A percentile compares a stretch with the other conserved stretches of the same genome.
Conservation (phyloP, 208 protist species). For the Angomonas ambiguus region DNA sequence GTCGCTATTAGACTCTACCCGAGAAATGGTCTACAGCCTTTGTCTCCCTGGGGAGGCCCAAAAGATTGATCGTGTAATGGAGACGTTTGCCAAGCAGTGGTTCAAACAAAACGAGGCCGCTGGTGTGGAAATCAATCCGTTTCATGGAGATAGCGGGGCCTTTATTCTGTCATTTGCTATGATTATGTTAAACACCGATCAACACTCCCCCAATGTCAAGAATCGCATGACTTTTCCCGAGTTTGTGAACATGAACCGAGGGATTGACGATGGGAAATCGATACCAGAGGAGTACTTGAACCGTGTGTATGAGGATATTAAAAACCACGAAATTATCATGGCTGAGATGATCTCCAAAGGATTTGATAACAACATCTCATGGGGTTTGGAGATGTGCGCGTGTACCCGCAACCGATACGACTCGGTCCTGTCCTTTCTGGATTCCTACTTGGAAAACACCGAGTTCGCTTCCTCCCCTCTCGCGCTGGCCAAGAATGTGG, state of each 20-base stretch:
- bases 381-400: conserved; percentile 64
- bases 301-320: conserved; percentile 92
- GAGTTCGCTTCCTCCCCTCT: background rate
- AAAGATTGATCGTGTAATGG: conserved; percentile 93
- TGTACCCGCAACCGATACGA: background rate
- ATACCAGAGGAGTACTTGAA: conserved; percentile 87
- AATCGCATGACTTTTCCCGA: conserved; percentile 93
- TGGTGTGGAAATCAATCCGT: conserved; percentile 65
- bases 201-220: conserved; percentile 92
- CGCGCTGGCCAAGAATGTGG: background rate
- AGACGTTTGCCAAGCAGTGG: conserved; percentile 84
- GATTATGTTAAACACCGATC: conserved; percentile 99
- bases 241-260: conserved; percentile 95
- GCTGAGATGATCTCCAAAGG: conserved; percentile 79
- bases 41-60: conserved; percentile 91
- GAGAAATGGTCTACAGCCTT: conserved; percentile 79
- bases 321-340: conserved; percentile 89
- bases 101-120: conserved; percentile 43
- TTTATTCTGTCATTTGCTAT: conserved; percentile 97
- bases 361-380: conserved; percentile 79
- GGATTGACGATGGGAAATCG: conserved; percentile 93
- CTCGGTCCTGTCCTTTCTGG: background rate
- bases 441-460: background rate
- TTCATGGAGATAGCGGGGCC: conserved; percentile 68
- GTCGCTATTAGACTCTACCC: conserved; percentile 69